A percentile compares a stretch with the other conserved stretches of the same genome.
phyloP scores from a whole-genome alignment of 371 early-diverging fungal species.

The Sporodiniella umbellata region DNA sequence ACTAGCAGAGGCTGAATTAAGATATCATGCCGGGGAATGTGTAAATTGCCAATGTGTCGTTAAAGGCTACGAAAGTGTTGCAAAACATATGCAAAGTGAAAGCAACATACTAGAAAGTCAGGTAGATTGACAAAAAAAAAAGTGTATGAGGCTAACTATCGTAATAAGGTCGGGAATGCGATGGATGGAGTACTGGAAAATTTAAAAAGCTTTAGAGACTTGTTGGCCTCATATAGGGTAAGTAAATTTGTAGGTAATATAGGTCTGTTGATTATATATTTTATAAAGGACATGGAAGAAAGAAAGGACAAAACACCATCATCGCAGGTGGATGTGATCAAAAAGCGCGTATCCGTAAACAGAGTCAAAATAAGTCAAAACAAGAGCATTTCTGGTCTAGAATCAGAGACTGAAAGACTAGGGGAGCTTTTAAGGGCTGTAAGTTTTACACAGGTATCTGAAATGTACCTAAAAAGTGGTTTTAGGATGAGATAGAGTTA shows the following conservation, averaged over 20 bases:
- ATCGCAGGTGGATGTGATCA: conserved; percentile 34
- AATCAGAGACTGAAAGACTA: conserved; percentile 35
- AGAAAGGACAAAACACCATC: conserved; percentile 26
- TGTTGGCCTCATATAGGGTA: conserved; percentile 61
- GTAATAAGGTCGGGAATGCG: conserved; percentile 12
- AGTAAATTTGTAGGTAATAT: conserved; percentile 12
- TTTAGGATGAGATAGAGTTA: conserved; percentile 95
- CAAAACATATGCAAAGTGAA: conserved; percentile 55
- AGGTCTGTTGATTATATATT: no score
- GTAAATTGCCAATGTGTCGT: conserved; percentile 56
- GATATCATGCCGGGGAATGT: conserved; percentile 64
- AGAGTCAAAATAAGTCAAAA: conserved; percentile 38
- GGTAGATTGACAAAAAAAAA: conserved; percentile 15
- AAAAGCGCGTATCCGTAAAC: conserved; percentile 28
- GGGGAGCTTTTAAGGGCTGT: conserved; percentile 35
- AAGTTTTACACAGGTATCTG: conserved; percentile 5
- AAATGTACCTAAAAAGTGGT: no score
- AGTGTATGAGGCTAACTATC: background rate
- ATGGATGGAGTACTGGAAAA: conserved; percentile 61
- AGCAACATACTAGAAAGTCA: conserved; percentile 56
- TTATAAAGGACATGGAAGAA: conserved; percentile 28
- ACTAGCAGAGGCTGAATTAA: conserved; percentile 57
- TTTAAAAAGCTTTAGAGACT: conserved; percentile 67
- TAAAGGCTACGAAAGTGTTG: conserved; percentile 57
- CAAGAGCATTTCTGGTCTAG: conserved; percentile 43